These are phyloP conservation scores for Pseudoscleropodium purum DNA, from an alignment of 225 moss, liverwort and hornwort genomes.

Conservation along the genomic window DNA sequence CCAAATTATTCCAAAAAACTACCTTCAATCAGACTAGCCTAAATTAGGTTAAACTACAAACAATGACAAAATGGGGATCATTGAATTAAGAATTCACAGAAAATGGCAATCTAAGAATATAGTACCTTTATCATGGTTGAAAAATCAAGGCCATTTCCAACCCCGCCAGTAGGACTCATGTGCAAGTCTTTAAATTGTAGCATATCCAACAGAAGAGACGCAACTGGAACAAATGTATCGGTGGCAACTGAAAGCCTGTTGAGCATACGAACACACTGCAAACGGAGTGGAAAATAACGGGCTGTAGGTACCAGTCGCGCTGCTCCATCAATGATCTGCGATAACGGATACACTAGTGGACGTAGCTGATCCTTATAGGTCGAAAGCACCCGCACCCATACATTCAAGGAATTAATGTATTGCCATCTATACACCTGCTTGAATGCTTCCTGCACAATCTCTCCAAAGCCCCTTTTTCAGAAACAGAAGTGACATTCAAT, in stretches of 20 bases:
- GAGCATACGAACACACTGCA: conserved; percentile 83
- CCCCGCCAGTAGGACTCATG: conserved; percentile 80
- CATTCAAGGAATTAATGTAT: conserved; percentile 77
- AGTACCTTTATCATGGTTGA: conserved; percentile 59
- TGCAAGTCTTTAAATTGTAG: conserved; percentile 86
- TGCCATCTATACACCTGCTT: conserved; percentile 96
- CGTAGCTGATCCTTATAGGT: conserved; percentile 65
- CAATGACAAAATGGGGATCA: background rate
- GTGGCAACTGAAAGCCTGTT: conserved; percentile 66
- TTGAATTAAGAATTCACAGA: background rate
- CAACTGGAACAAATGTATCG: conserved; percentile 56
- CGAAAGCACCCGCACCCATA: conserved; percentile 84
- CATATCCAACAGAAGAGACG: conserved; percentile 85
- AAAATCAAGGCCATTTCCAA: conserved; percentile 71
- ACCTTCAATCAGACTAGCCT: background rate
- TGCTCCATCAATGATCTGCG: conserved; percentile 81
- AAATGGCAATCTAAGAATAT: background rate
- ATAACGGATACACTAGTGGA: conserved; percentile 77
- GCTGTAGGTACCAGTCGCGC: conserved; percentile 75
- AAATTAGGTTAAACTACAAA: background rate
- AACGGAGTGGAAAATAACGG: conserved; percentile 74
- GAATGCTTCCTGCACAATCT: conserved; percentile 61
- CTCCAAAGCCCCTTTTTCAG: background rate
- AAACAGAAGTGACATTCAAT: background rate
- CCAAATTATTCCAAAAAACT: background rate